Conservation (phyloP, 495 filamentous ascomycete genomes). For the Talaromyces wortmannii region DNA sequence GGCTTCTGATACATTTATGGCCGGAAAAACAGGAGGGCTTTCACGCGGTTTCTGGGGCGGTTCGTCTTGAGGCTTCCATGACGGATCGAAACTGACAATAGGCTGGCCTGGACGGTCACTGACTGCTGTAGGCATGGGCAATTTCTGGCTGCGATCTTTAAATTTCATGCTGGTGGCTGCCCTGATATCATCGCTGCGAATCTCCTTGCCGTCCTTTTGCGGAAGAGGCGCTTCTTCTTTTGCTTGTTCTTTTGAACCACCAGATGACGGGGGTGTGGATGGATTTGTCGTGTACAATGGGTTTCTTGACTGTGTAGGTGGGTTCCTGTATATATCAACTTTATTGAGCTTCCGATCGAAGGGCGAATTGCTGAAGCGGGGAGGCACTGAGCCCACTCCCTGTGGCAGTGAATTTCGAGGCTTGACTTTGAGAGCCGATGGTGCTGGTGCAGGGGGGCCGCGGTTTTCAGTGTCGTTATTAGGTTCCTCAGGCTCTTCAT, state of each 20-base stretch:
- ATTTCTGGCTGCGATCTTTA: conserved; percentile 74
- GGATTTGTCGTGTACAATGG: conserved; percentile 64
- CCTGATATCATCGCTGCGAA: conserved; percentile 78
- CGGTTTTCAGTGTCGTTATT: conserved; percentile 20
- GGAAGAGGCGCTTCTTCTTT: conserved; percentile 20
- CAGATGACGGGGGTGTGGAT: conserved; percentile 20
- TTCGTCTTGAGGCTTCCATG: conserved; percentile 60
- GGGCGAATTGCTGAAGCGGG: conserved; percentile 36
- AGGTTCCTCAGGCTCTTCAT: conserved; percentile 66
- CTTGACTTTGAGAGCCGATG: conserved; percentile 45
- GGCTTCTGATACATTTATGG: conserved; percentile 47
- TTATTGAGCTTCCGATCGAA: conserved; percentile 49
- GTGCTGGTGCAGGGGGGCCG: conserved; percentile 29
- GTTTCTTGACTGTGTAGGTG: conserved; percentile 68
- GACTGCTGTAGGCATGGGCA: conserved; percentile 80
- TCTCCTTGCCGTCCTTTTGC: conserved; percentile 69
- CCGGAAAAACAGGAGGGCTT: conserved; percentile 31
- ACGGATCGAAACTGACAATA: conserved; percentile 85
- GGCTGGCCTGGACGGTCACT: conserved; percentile 78
- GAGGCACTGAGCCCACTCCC: conserved; percentile 34
- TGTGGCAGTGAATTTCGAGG: conserved; percentile 53
- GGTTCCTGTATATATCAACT: conserved; percentile 71
- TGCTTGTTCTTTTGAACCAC: background rate
- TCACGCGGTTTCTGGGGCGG: conserved; percentile 12
- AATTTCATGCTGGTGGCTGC: conserved; percentile 86